Base-by-base conservation (phyloP, 225 moss, liverwort and hornwort species). In the Physcomitrium patens region DNA sequence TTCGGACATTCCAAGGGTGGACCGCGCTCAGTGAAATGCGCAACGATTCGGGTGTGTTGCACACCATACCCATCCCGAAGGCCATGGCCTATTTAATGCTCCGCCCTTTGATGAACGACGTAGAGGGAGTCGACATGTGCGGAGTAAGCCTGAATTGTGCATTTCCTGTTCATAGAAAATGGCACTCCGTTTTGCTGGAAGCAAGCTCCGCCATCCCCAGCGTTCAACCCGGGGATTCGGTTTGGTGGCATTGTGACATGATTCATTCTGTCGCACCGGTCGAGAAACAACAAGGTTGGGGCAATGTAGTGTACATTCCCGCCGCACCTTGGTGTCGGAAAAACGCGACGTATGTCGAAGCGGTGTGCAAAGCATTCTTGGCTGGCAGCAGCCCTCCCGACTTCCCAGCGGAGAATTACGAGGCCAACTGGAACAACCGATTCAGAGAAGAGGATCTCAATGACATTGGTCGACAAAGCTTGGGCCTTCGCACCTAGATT, bases 211-310 rank as follows among this genome's bases (percentile, higher is more conserved):
- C 83, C 55, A 80, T 83, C 56, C 83, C 83, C 9, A 80, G 51
- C 43, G 71, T 80, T 9, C 63, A 53, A 12, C 72, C 83, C 0
- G 83, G 83, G 28, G 83, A 83, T 13, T 83, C 83, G 0, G 83
- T 76, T 1, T 83, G 83, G 83, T 83, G 83, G 83, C 83, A 83
- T 18, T 80, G 79, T 19, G 83, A 83, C 63, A 76, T 79, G 79
- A 67, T 75, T 22, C 82, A 82, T 14, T 66, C 78, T 2, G 82
- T 82, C 8, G 75, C 78, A 0, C 75, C 70, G 0, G 82, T 82
- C 54, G 12, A 65, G 65, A 42, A 79, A 14, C 82, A 82, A 60
- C 60, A 62, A 10, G 83, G 79, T 1, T 79, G 83, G 83, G 83
- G 51, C 0, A 83, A 83, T 17, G 83, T 83, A 5, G 76, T 83